phyloP scores from a whole-genome alignment of 768 basidiomycete species.

The Porphyrellus cyaneotinctus region DNA sequence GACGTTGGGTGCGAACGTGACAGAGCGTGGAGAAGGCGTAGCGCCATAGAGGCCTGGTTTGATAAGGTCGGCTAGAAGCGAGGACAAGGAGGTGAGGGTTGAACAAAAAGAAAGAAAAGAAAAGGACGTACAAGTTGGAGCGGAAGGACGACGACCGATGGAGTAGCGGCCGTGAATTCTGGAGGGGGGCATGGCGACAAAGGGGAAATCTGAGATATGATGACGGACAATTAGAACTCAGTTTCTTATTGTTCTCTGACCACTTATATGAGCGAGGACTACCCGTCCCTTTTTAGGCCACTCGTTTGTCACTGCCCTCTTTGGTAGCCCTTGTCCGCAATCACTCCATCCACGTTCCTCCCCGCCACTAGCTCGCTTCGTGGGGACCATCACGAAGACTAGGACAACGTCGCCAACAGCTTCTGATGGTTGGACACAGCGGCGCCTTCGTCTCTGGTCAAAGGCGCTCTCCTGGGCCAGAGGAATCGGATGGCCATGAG shows the following conservation, averaged over 20 bases:
- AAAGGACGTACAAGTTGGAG: constrained; percentile 18
- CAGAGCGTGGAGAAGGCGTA: constrained; percentile 41
- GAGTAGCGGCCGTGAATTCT: constrained; percentile 26
- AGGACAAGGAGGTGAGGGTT: neutral
- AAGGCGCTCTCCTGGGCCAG: no score
- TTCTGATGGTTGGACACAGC: no score
- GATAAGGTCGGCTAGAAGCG: constrained; percentile 36
- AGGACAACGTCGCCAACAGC: no score
- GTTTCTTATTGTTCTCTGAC: constrained; percentile 24
- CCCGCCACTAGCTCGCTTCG: no score
- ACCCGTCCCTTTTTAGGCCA: no score
- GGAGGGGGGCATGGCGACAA: constrained; percentile 20
- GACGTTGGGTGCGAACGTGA: constrained; percentile 62
- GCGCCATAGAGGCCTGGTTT: constrained; percentile 54
- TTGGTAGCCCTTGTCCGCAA: neutral
- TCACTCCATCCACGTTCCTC: neutral
- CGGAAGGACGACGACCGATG: constrained; percentile 39
- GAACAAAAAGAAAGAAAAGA: neutral
- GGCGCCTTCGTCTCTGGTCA: no score
- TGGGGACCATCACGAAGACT: no score
- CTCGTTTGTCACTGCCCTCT: constrained; percentile 5
- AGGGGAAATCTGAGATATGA: neutral
- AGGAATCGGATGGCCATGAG: no score
- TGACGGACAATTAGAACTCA: constrained; percentile 7
- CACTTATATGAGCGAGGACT: constrained; percentile 29